Evolutionary conservation across 2,329 filamentous ascomycete species (phyloP), one percentile per base, ranked within the genome.

Genomic region (Aureobasidium pullulans): DNA sequence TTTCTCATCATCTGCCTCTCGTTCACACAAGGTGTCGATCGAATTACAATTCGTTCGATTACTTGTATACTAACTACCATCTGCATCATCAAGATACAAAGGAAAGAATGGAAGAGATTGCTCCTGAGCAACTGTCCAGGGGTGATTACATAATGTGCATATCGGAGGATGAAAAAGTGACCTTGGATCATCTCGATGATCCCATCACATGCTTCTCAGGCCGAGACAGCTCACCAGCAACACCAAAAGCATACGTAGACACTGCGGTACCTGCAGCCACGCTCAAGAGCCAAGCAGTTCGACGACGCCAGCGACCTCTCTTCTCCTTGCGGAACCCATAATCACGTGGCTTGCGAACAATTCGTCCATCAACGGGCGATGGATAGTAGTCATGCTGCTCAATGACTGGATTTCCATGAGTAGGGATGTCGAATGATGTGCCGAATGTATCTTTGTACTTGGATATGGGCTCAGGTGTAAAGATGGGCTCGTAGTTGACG

Each of bases 211-310:
- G 16, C 40, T 46, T 57, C 3, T 46, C 52, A 29, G 52, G 29
- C 31, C 40, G 40, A n/a, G 62, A 59, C 40, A 52, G 50, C 64
- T 87, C 84, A 1, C 75, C 75, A n/a, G 84, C 73, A 13, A 84
- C 77, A 8, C 84, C 83, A 19, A 83, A 71, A 1, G 78, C 79
- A 65, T 87, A 88, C 1, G 79, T 79, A 2, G 80, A 71, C 1
- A 79, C 83, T 1, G 77, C 81, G 1, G 83, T 73, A 71, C 79
- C 83, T 0, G 75, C 75, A 1, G 82, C 82, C 0, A 82, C 81
- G 0, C 84, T 63, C 1, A 81, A 62, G 23, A 83, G 64, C 62
- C 79, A 80, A 16, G 59, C 57, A 34, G 67, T 19, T 9, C 56
- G 58, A 6, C 64, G 56, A n/a, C 62, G 53, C 28, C 61, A 62